A percentile compares a stretch with the other conserved stretches of the same genome.
Evolutionary conservation across 495 filamentous ascomycete genomes (phyloP).

Genomic region (Clohesyomyces aquaticus): DNA sequence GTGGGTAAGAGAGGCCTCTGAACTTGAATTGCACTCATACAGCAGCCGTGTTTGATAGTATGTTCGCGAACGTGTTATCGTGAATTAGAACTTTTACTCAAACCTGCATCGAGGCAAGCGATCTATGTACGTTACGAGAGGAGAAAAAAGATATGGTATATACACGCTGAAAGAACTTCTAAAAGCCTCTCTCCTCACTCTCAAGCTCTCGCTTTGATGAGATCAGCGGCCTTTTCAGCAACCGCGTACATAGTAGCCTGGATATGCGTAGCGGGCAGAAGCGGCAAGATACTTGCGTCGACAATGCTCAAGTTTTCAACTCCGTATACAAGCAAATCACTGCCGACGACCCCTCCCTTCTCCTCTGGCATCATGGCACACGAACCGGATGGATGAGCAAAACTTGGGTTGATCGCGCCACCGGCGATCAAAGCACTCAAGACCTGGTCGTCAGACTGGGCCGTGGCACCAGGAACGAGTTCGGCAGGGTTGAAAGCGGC

Average conservation of each 20-base stretch:
- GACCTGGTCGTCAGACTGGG: constrained; percentile 18
- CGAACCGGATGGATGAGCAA: constrained; percentile 7
- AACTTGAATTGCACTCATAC: no score
- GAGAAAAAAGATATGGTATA: no score
- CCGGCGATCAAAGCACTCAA: background rate
- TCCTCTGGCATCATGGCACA: constrained; percentile 22
- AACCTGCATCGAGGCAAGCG: no score
- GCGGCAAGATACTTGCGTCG: constrained; percentile 37
- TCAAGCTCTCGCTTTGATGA: constrained; percentile 21
- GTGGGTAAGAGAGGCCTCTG: no score
- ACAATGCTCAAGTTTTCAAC: constrained; percentile 16
- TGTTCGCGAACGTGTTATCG: no score
- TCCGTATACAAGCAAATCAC: constrained; percentile 25
- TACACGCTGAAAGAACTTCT: no score
- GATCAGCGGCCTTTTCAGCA: constrained; percentile 29
- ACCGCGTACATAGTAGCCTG: constrained; percentile 35
- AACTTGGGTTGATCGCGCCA: background rate
- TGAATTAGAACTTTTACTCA: no score
- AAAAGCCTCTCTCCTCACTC: no score
- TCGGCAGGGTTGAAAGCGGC: constrained; percentile 7
- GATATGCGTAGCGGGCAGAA: constrained; percentile 25
- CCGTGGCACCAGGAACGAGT: constrained; percentile 5
- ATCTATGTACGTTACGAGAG: no score
- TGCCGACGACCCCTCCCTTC: constrained; percentile 11
- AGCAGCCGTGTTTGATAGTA: no score